A percentile compares a stretch with the other conserved stretches of the same genome.
These are phyloP conservation scores for Lavandula angustifolia DNA, from an alignment of 257 asterid genomes.

Conservation along the genomic window DNA sequence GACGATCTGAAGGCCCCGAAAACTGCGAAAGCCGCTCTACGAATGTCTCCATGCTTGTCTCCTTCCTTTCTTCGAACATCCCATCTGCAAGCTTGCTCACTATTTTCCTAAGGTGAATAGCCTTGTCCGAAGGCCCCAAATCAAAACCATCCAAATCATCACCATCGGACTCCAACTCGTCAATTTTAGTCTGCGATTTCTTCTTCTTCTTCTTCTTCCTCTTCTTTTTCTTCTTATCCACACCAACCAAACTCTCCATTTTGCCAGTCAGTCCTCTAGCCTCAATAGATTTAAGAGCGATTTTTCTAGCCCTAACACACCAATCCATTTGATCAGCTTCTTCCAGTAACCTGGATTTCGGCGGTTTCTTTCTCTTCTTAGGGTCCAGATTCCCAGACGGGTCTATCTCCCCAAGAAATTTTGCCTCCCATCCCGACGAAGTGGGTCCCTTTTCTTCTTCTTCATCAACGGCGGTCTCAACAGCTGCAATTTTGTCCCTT, in stretches of 20 bases:
- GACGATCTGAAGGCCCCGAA: slow-evolving; percentile 82
- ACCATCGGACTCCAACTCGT: slow-evolving; percentile 26
- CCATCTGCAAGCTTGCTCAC: slow-evolving; percentile 72
- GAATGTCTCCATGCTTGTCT: slow-evolving; percentile 66
- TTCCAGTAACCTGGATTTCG: slow-evolving; percentile 51
- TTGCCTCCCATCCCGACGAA: slow-evolving; percentile 65
- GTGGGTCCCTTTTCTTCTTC: slow-evolving; percentile 25
- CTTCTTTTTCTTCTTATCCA: slow-evolving; percentile 50
- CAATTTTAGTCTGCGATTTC: slow-evolving; percentile 39
- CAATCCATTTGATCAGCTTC: slow-evolving; percentile 69
- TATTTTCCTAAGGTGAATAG: slow-evolving; percentile 44
- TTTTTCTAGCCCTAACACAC: slow-evolving; percentile 93
- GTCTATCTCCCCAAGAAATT: slow-evolving; percentile 63
- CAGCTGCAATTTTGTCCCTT: slow-evolving; percentile 30
- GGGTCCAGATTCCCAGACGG: slow-evolving; percentile 38
- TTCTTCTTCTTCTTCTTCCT: slow-evolving; percentile 44
- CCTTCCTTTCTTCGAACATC: slow-evolving; percentile 68
- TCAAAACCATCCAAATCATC: slow-evolving; percentile 39
- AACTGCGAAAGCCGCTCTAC: slow-evolving; percentile 84
- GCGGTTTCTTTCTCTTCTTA: slow-evolving; percentile 44
- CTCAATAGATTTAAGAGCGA: slow-evolving; percentile 85
- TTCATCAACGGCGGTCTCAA: slow-evolving; percentile 28
- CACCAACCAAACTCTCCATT: slow-evolving; percentile 54
- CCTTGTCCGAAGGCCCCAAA: slow-evolving; percentile 36
- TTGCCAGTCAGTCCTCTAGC: slow-evolving; percentile 69